Evolutionary conservation across 164 flowering plant species (phyloP).

Genomic region (Vitis amurensis): DNA sequence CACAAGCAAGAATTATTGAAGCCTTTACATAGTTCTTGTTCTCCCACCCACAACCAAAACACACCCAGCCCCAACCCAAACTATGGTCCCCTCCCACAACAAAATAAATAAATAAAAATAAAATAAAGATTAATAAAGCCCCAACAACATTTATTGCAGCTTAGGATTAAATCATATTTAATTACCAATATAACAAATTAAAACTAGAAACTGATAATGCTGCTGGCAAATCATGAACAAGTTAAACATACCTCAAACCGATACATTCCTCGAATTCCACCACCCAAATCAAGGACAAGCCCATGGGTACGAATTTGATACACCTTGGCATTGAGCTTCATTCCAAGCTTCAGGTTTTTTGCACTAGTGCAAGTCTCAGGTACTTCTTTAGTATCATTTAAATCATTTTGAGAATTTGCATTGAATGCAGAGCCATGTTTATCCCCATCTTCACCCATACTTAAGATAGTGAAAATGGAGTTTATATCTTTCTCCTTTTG

Average conservation of each 20-base stretch:
- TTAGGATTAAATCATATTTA: too few species aligned
- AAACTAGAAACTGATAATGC: background rate
- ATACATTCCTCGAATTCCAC: constrained; percentile 81
- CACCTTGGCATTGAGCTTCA: constrained; percentile 59
- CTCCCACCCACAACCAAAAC: too few species aligned
- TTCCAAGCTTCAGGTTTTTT: constrained; percentile 63
- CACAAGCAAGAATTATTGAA: too few species aligned
- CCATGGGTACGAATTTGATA: constrained; percentile 78
- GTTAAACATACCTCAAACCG: constrained; percentile 68
- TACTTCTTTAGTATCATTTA: constrained; percentile 19
- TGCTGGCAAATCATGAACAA: background rate
- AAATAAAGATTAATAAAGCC: too few species aligned
- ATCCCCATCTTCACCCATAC: background rate
- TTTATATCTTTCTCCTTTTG: constrained; percentile 8
- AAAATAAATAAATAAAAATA: too few species aligned
- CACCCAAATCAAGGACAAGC: constrained; percentile 82
- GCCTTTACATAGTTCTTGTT: too few species aligned
- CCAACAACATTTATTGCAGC: too few species aligned
- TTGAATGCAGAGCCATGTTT: background rate
- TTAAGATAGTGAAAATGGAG: background rate
- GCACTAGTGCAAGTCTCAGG: constrained; percentile 29
- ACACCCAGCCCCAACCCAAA: too few species aligned
- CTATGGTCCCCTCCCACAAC: too few species aligned
- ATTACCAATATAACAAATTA: background rate
- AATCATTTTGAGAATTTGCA: background rate